Evolutionary conservation across 805 yeast species (phyloP), one percentile per base, ranked within the genome.

Genomic region (Candida nemodendra): DNA sequence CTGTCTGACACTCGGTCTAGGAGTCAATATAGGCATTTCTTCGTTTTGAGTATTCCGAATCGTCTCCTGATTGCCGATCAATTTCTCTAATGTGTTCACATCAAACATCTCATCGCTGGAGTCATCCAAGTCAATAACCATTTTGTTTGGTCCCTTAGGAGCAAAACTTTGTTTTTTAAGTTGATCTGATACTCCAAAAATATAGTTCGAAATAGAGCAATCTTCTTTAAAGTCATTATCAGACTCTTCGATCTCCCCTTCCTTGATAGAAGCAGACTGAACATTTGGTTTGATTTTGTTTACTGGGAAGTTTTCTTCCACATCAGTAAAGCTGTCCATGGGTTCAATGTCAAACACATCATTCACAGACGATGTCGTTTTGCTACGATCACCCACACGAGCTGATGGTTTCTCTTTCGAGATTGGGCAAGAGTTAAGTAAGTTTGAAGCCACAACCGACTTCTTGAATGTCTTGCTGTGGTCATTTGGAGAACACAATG

Each of bases 91-190:
- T 19, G 23, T 25, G 14, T 27, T 30, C 25, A 42, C 47, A 3
- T 39, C 38, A 19, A 39, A 31, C 6, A 38, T 23, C 22, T 47
- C 53, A 40, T 47, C 51, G 15, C 33, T 43, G 3, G 51, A 47
- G 22, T 47, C 46, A 23, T 45, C 42, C 14, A 48, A 23, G 21
- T 36, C 30, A 19, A 48, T 29, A 15, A 32, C 23, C 21, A 45
- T 34, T 17, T 38, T 26, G 13, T 15, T 18, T 2, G 15, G 13
- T n/a, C 18, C 9, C 18, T 9, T 16, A 12, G 11, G 24, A 21
- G 24, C 9, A 21, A 8, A 11, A 21, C 24, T 21, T 11, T 7
- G 7, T 11, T 21, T 7, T 8, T 7, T 21, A 5, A 18, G 24
- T 13, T 24, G 18, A 9, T 30, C n/a, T 6, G 9, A 12, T 29